Evolutionary conservation across 805 yeast genomes (phyloP), one percentile per base, ranked within the genome.

Genomic region (Saturnispora diversa): DNA sequence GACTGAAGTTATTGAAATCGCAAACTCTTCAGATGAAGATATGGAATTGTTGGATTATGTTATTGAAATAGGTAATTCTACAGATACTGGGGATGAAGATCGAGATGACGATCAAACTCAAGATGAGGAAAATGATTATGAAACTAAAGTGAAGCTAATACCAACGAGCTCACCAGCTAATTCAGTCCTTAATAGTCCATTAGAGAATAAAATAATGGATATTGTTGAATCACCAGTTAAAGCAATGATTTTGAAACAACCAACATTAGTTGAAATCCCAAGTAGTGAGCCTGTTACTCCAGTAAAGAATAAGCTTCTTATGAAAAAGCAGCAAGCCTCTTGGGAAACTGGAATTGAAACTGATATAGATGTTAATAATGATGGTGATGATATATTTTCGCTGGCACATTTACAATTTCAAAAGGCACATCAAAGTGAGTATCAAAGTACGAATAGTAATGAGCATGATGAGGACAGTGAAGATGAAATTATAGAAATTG

Each of bases 391-490:
- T n/a, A n/a, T n/a, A n/a, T n/a, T n/a, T n/a, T n/a, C n/a, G n/a
- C n/a, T n/a, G n/a, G n/a, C n/a, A n/a, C n/a, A n/a, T n/a, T n/a
- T n/a, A n/a, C n/a, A n/a, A n/a, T n/a, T n/a, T n/a, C n/a, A n/a
- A n/a, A n/a, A n/a, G n/a, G n/a, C n/a, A n/a, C n/a, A n/a, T n/a
- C n/a, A n/a, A 40, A 22, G 25, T 30, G 29, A 13, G 30, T 22
- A 12, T 22, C 40, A 6, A 33, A 36, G 16, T 42, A 44, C 16
- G 16, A 40, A 29, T 21, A 22, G 19, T 13, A 35, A 5, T 45
- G 47, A 31, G 44, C 59, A 20, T 37, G 17, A 59, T 62, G 64
- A 64, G 58, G 1, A 40, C 64, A 34, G 62, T 61, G 36, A 60
- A 62, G 5, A 52, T 50, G 11, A 57, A 50, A 37, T 51, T 60